phyloP scores from a whole-genome alignment of 169 alveolate species.

The Miamiensis avidus region DNA sequence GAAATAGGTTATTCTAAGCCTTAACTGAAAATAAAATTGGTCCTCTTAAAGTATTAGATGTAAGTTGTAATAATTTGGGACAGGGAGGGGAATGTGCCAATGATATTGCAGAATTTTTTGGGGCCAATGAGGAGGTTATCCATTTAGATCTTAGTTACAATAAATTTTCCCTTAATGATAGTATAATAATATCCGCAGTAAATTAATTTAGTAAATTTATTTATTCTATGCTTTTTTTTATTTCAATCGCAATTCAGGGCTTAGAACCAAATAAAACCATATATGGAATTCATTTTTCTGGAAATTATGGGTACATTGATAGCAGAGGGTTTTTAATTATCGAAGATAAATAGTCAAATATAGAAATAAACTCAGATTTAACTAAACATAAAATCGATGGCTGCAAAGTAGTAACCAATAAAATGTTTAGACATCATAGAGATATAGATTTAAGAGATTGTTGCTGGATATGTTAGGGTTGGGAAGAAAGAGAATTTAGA shows the following conservation, averaged over 20 bases:
- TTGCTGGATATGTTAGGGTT: constrained; percentile 50
- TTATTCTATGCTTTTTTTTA: too few species aligned
- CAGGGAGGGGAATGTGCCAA: constrained; percentile 1
- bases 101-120: constrained; percentile 26
- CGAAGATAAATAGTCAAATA: constrained; percentile 10
- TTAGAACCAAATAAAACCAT: constrained; percentile 30
- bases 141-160: constrained; percentile 42
- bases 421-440: constrained; percentile 1
- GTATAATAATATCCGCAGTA: constrained; percentile 20
- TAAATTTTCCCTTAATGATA: constrained; percentile 12
- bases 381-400: constrained; percentile 16
- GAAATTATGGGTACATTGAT: constrained; percentile 38
- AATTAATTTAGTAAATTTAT: too few species aligned
- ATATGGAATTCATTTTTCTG: constrained; percentile 44
- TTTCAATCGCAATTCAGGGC: neutral
- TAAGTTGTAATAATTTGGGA: constrained; percentile 39
- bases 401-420: neutral
- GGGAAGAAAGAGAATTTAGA: constrained; percentile 33
- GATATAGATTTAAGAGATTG: constrained; percentile 19
- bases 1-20: constrained; percentile 24
- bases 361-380: constrained; percentile 14
- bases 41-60: constrained; percentile 29
- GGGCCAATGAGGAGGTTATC: constrained; percentile 11
- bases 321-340: constrained; percentile 41
- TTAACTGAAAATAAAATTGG: constrained; percentile 3